Evolutionary conservation across 768 basidiomycete genomes (phyloP).

Genomic region (Trametes cubensis): DNA sequence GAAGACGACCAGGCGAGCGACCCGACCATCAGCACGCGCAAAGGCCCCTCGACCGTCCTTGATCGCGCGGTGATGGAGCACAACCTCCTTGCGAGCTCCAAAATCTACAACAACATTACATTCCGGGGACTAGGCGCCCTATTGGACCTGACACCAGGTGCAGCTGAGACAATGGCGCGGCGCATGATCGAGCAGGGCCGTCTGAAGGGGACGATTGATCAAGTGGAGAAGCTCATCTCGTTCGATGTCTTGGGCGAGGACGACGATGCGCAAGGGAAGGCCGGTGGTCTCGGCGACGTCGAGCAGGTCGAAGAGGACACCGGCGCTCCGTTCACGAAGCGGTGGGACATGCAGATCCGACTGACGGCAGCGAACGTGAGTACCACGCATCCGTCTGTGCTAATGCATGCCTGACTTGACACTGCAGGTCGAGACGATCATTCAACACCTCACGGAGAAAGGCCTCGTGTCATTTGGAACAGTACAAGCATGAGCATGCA

Average conservation of each 20-base stretch:
- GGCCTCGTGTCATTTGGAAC: conserved; percentile 50
- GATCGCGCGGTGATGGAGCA: conserved; percentile 99
- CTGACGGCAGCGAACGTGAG: conserved; percentile 84
- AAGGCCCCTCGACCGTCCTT: conserved; percentile 92
- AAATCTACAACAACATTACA: conserved; percentile 97
- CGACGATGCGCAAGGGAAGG: conserved; percentile 91
- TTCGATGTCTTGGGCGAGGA: conserved; percentile 89
- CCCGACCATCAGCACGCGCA: conserved; percentile 68
- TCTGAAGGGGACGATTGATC: conserved; percentile 90
- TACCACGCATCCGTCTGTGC: conserved; percentile 3
- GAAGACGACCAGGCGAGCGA: conserved; percentile 55
- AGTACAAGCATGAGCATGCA: conserved; percentile 28
- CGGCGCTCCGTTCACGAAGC: conserved; percentile 86
- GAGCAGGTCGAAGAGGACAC: conserved; percentile 88
- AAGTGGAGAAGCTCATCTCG: conserved; percentile 92
- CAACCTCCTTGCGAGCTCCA: conserved; percentile 93
- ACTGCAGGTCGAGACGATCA: conserved; percentile 77
- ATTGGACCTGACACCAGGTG: conserved; percentile 86
- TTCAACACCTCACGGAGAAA: conserved; percentile 78
- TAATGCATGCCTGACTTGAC: conserved; percentile 18
- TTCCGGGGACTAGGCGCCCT: conserved; percentile 92
- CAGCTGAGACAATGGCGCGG: conserved; percentile 96
- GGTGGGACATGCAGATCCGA: conserved; percentile 95
- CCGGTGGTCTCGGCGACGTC: conserved; percentile 87
- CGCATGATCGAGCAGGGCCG: conserved; percentile 99